Percentiles rank a stretch among this genome's conserved stretches.
These are phyloP conservation scores for Keithomyces neogunnii DNA, from an alignment of 2,329 filamentous ascomycete species.

Conservation along the genomic window DNA sequence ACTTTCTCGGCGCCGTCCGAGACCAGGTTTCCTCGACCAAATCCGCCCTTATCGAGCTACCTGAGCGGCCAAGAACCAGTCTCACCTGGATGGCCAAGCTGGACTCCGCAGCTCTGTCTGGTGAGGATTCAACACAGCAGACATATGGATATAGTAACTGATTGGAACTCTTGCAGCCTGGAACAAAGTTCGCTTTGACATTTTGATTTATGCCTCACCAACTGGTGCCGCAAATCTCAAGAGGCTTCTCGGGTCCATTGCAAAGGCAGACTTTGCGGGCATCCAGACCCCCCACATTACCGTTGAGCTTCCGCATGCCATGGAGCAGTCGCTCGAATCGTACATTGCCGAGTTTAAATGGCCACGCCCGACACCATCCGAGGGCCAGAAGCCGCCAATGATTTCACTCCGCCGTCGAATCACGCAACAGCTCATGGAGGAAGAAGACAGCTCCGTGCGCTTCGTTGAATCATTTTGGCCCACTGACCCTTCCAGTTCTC, in stretches of 20 bases:
- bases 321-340: constrained; percentile 55
- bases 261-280: constrained; percentile 66
- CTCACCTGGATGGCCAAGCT: constrained; percentile 73
- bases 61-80: constrained; percentile 50
- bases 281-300: constrained; percentile 65
- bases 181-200: constrained; percentile 71
- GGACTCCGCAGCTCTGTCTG: constrained; percentile 60
- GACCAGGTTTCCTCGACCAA: constrained; percentile 41
- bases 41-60: constrained; percentile 67
- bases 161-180: constrained; percentile 47
- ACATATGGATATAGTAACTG: constrained; percentile 7
- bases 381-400: constrained; percentile 36
- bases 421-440: constrained; percentile 45
- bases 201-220: constrained; percentile 69
- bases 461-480: constrained; percentile 90
- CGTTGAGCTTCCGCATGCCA: constrained; percentile 67
- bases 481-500: constrained; percentile 49
- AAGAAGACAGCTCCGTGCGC: constrained; percentile 64
- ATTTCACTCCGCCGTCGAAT: constrained; percentile 72
- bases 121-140: constrained; percentile 28
- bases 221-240: constrained; percentile 66
- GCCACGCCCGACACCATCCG: constrained; percentile 41
- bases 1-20: constrained; percentile 54
- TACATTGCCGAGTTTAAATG: constrained; percentile 60
- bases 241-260: constrained; percentile 68